Evolutionary conservation across 2,329 filamentous ascomycete species (phyloP).

Genomic region (Epichloe gansuensis): DNA sequence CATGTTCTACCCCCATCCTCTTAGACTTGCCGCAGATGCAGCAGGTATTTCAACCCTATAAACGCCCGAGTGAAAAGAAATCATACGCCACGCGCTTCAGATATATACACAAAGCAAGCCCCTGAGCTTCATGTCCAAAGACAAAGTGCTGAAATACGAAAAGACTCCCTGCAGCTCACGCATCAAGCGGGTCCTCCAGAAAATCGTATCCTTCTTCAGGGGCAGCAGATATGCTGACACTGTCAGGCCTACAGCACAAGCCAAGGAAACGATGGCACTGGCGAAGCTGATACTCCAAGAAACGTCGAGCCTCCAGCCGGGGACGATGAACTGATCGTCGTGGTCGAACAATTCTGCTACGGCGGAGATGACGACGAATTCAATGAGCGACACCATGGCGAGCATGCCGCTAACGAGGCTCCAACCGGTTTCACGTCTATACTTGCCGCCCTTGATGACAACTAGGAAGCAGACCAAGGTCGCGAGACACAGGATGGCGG

Average conservation of each 20-base stretch:
- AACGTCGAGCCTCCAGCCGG: slow-evolving; percentile 68
- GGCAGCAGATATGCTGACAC: slow-evolving; percentile 60
- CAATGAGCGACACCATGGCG: slow-evolving; percentile 50
- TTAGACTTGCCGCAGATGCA: not conserved
- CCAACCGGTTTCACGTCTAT: slow-evolving; percentile 74
- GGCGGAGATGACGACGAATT: slow-evolving; percentile 67
- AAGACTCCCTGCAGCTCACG: slow-evolving; percentile 18
- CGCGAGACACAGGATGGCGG: slow-evolving; percentile 70
- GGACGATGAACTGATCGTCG: slow-evolving; percentile 68
- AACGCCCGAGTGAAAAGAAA: not conserved
- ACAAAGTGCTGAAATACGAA: not conserved
- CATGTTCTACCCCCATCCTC: no score
- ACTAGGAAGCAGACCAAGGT: slow-evolving; percentile 69
- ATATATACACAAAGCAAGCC: not conserved
- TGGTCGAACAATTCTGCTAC: slow-evolving; percentile 78
- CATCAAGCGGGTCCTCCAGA: slow-evolving; percentile 39
- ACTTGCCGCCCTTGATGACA: slow-evolving; percentile 66
- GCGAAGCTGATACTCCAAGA: slow-evolving; percentile 62
- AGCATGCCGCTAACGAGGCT: slow-evolving; percentile 58
- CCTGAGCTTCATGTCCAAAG: not conserved
- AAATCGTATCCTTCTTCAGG: slow-evolving; percentile 81
- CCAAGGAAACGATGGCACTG: slow-evolving; percentile 40
- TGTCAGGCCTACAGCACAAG: slow-evolving; percentile 46
- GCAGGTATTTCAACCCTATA: not conserved
- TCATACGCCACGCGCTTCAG: not conserved